Conservation (phyloP, 2,329 filamentous ascomycete species). For the Venturia aucupariae region DNA sequence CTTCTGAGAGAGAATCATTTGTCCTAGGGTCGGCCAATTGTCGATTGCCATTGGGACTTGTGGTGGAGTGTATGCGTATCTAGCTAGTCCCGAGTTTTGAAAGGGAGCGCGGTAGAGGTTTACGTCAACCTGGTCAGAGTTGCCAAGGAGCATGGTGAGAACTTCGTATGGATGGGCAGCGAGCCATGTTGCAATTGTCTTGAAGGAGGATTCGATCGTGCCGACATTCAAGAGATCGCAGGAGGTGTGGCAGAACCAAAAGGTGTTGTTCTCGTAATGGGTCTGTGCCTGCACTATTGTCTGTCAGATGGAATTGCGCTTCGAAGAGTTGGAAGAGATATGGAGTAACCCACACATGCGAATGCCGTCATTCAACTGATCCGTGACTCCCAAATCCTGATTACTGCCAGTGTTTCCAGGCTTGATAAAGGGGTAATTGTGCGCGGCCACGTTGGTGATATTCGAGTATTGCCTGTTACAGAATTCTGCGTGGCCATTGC, state of each 20-base stretch:
- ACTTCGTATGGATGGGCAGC: slow-evolving; percentile 72
- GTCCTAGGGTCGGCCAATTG: slow-evolving; percentile 75
- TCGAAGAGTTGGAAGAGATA: slow-evolving; percentile 33
- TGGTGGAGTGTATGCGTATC: slow-evolving; percentile 65
- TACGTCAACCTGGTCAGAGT: slow-evolving; percentile 58
- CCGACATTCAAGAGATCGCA: slow-evolving; percentile 78
- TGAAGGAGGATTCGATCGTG: slow-evolving; percentile 64
- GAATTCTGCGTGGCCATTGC: slow-evolving; percentile 33
- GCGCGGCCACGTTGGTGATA: slow-evolving; percentile 33
- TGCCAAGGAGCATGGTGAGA: slow-evolving; percentile 76
- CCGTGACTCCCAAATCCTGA: slow-evolving; percentile 28
- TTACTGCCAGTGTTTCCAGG: slow-evolving; percentile 29
- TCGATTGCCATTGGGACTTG: slow-evolving; percentile 59
- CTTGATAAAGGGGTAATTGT: slow-evolving; percentile 30
- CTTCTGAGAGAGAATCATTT: slow-evolving; percentile 36
- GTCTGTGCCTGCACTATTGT: slow-evolving; percentile 49
- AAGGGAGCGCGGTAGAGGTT: slow-evolving; percentile 52
- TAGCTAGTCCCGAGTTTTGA: slow-evolving; percentile 55
- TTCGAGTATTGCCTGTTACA: slow-evolving; percentile 32
- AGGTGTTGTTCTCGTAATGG: slow-evolving; percentile 45
- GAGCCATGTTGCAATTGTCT: slow-evolving; percentile 63
- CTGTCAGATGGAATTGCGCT: slow-evolving; percentile 18
- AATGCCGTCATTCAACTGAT: slow-evolving; percentile 32
- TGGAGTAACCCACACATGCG: slow-evolving; percentile 38
- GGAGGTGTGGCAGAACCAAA: slow-evolving; percentile 77